Evolutionary conservation across 352 stramenopile genomes (phyloP).

Genomic region (Globisporangium carolinianum): DNA sequence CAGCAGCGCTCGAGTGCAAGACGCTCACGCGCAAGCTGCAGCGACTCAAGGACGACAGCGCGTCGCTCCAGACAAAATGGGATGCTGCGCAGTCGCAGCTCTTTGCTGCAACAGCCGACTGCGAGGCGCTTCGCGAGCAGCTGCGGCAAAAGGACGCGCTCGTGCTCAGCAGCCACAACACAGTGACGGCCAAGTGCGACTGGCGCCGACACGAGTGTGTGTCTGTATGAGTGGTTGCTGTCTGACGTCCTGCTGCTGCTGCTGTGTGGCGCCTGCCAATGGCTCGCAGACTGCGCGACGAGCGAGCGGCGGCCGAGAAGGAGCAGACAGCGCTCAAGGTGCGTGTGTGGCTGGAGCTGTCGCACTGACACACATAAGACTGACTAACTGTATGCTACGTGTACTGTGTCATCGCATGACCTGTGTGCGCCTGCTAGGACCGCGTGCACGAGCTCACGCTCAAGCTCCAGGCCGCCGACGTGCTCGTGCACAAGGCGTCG

Average conservation of each 20-base stretch:
- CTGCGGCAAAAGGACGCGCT: constrained; percentile 69
- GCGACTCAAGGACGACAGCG: constrained; percentile 40
- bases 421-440: constrained; percentile 16
- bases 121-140: constrained; percentile 55
- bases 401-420: too few species aligned
- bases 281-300: constrained; percentile 39
- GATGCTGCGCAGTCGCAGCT: constrained; percentile 56
- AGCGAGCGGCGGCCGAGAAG: constrained; percentile 40
- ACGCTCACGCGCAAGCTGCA: constrained; percentile 33
- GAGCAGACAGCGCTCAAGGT: constrained; percentile 46
- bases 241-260: not conserved
- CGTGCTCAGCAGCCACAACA: constrained; percentile 54
- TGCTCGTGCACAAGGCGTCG: constrained; percentile 23
- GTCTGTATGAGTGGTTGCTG: not conserved
- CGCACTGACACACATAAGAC: not conserved
- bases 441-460: constrained; percentile 42
- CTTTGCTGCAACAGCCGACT: constrained; percentile 39
- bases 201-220: not conserved
- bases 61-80: constrained; percentile 38
- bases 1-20: constrained; percentile 57
- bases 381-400: not conserved
- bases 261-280: not conserved
- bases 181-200: constrained; percentile 39
- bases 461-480: constrained; percentile 53
- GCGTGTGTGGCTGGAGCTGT: not conserved